These are phyloP conservation scores for Didymella sp. DNA, from an alignment of 2,329 filamentous ascomycete genomes.

Conservation along the genomic window DNA sequence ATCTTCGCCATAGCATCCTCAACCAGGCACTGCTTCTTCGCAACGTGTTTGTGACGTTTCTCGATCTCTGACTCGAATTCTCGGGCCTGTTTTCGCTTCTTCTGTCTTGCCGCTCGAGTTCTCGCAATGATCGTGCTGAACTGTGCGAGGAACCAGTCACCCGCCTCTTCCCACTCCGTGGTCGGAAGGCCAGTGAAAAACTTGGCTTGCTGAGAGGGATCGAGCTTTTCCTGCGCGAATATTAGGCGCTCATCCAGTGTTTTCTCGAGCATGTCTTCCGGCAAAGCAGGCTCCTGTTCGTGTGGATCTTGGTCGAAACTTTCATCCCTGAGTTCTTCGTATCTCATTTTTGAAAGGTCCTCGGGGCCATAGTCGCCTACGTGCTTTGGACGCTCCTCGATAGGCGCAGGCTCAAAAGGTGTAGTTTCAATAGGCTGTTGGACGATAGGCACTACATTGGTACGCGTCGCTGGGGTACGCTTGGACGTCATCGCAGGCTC, in stretches of 20 bases:
- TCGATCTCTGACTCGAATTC: conserved; percentile 64
- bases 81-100: conserved; percentile 61
- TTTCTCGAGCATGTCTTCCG: conserved; percentile 36
- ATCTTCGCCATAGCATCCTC: conserved; percentile 60
- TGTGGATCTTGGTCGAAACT: conserved; percentile 55
- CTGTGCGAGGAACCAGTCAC: conserved; percentile 65
- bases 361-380: conserved; percentile 56
- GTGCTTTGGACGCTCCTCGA: conserved; percentile 5
- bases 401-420: neutral
- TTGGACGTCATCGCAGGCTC: conserved; percentile 8
- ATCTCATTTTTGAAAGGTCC: conserved; percentile 55
- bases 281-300: conserved; percentile 19
- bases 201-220: conserved; percentile 49
- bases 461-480: conserved; percentile 4
- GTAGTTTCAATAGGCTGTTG: conserved; percentile 17
- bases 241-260: conserved; percentile 40
- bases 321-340: conserved; percentile 58
- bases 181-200: conserved; percentile 63
- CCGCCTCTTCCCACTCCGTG: conserved; percentile 67
- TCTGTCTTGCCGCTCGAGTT: conserved; percentile 60
- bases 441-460: conserved; percentile 15
- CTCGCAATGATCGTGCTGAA: conserved; percentile 60
- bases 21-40: conserved; percentile 58
- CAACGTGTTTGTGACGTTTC: conserved; percentile 59
- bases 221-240: conserved; percentile 34